Base-by-base conservation (phyloP, 2,329 filamentous ascomycete species). In the Exutisphaerella laricina region DNA sequence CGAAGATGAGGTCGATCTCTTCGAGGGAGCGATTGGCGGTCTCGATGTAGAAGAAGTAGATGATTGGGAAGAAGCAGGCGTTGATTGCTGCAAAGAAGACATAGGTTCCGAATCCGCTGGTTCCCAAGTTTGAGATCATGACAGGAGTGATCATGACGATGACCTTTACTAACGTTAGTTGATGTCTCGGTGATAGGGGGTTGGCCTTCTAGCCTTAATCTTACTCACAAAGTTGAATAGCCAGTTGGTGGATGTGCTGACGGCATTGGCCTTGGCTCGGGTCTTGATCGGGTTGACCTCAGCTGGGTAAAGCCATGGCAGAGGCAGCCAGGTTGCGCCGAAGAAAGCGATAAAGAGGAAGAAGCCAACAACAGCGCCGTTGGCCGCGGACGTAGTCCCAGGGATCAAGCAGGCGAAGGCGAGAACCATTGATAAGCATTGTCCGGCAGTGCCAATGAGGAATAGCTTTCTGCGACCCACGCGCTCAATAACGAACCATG, bases 261-360 rank as follows among this genome's bases (percentile, higher is more conserved):
- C 62, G 1, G 74, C 73, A 56, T 76, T 77, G 29, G 73, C 73
- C 64, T 76, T 76, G 29, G 72, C 70, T 36, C 74, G 68, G 5
- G 73, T 77, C 60, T 72, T 73, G 58, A 76, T 69, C 5, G 74
- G 74, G 53, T 73, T 75, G 55, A 75, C 35, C 47, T 61, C 57
- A n/a, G 58, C 56, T 10, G 56, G 56, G 30, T 60, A 62, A 8
- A 60, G 46, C 58, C 58, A 61, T 4, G 57, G 58, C n/a, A 60
- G 50, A 13, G 56, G 57, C 1, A 61, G 46, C 57, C 57, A 59
- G 6, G 73, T 79, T 0, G 79, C 79, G 23, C 80, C 81, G 50
- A 84, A 84, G 42, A 79, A 80, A 4, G 79, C 78, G 55, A 84
- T 84, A 63, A 83, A 85, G 2, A 79, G 73, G 65, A 85, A 85